Base-by-base conservation (phyloP, 371 early-diverging fungal genomes). In the Actinomortierella ambigua region DNA sequence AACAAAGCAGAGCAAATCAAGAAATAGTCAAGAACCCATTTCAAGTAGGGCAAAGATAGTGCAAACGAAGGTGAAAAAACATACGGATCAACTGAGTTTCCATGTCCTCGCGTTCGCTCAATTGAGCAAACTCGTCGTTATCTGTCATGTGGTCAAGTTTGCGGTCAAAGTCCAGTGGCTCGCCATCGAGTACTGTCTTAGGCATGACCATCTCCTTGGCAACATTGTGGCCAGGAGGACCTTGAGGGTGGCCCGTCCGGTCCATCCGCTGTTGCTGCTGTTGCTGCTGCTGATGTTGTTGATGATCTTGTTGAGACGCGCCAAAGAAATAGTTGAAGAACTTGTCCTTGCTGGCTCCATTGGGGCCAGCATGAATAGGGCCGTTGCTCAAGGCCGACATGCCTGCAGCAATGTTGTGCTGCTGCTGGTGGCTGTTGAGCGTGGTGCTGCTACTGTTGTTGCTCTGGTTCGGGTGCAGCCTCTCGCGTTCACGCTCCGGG, bases 1-100 rank as follows among this genome's bases (percentile, higher is more conserved):
- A 28, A 24, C 27, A 42, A 0, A 34, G 15, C 28, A 26, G 24
- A 46, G 39, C 8, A 8, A 42, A 11, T 46, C 17, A 61, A 4
- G 11, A 34, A 34, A 34, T 6, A 34, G 4, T 34, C 11, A 34
- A 6, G 34, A 4, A 11, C 11, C 34, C 7, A 14, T 40, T 2
- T 44, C 46, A n/a, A 44, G 46, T 3, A 54, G 29, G 14, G 42
- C 18, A 4, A 55, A 34, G 11, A 57, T 5, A 47, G 15, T 17
- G 8, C 9, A 1, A 53, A 47, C 1, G 47, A 46, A 47, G 22
- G 22, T 23, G 9, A 60, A 50, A 28, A 24, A 17, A 79, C 80
- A 76, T 88, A 86, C 93, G 89, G 53, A 96, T 94, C 28, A 94
- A 79, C 53, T 91, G 87, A 3, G 90, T 88, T 78, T 95, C 95